phyloP scores from a whole-genome alignment of 805 yeast species.

The Torulaspora delbrueckii region DNA sequence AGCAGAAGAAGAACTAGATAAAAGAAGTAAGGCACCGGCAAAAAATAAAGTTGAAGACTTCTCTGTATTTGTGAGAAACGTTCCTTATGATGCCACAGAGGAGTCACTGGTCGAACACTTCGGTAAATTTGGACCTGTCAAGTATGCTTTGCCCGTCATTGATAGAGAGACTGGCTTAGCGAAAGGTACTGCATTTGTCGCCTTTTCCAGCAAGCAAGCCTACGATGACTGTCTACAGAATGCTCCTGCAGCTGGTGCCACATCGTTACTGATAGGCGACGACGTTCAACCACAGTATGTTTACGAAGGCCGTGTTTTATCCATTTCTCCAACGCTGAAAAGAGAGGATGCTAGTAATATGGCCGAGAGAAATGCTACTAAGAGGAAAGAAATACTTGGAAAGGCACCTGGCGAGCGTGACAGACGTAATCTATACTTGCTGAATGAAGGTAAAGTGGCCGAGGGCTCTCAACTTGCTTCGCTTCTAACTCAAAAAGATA shows the following conservation, averaged over 20 bases:
- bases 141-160: conserved; percentile 88
- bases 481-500: conserved; percentile 60
- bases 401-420: conserved; percentile 77
- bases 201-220: conserved; percentile 60
- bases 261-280: conserved; percentile 77
- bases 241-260: conserved; percentile 69
- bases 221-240: conserved; percentile 63
- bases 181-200: conserved; percentile 92
- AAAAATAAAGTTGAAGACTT: conserved; percentile 61
- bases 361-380: conserved; percentile 65
- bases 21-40: conserved; percentile 31
- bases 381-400: conserved; percentile 73
- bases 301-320: conserved; percentile 84
- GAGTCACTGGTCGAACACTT: conserved; percentile 79
- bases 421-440: conserved; percentile 73
- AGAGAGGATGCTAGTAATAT: conserved; percentile 73
- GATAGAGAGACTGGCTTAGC: conserved; percentile 84
- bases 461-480: conserved; percentile 74
- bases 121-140: conserved; percentile 73
- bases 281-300: conserved; percentile 88
- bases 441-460: conserved; percentile 92
- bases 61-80: conserved; percentile 82
- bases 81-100: conserved; percentile 89
- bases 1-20: conserved; percentile 33
- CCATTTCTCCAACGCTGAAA: conserved; percentile 80